Evolutionary conservation across 2,329 filamentous ascomycete genomes (phyloP).

Genomic region (Curvularia eragrostidis): DNA sequence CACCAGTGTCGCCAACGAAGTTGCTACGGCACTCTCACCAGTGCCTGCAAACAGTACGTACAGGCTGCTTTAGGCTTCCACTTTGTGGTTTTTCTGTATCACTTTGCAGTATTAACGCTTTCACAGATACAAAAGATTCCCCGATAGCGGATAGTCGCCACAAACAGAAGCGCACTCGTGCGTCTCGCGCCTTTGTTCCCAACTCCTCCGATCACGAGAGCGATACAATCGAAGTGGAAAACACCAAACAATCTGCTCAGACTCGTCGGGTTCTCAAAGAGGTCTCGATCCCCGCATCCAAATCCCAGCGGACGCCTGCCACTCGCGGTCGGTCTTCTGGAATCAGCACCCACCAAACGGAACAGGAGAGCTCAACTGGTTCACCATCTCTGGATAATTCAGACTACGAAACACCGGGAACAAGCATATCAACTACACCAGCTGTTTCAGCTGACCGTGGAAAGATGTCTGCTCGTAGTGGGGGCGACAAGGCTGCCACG

Average conservation of each 20-base stretch:
- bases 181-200: conserved; percentile 37
- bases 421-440: conserved; percentile 65
- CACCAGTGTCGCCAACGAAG: conserved; percentile 13
- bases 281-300: conserved; percentile 41
- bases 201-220: conserved; percentile 44
- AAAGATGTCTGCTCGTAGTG: conserved; percentile 32
- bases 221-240: conserved; percentile 22
- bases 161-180: conserved; percentile 28
- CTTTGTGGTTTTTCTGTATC: background rate
- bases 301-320: conserved; percentile 20
- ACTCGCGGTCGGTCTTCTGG: conserved; percentile 19
- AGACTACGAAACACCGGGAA: conserved; percentile 67
- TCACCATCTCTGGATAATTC: conserved; percentile 50
- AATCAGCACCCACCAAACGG: conserved; percentile 18
- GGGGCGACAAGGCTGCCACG: conserved; percentile 26
- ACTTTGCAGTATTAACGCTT: conserved; percentile 6
- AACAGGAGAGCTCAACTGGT: conserved; percentile 35
- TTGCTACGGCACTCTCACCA: conserved; percentile 11
- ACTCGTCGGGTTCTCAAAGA: conserved; percentile 41
- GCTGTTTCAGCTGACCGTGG: conserved; percentile 47
- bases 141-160: conserved; percentile 17
- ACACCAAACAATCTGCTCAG: conserved; percentile 11
- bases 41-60: conserved; percentile 13
- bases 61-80: background rate
- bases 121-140: conserved; percentile 14